phyloP scores from a whole-genome alignment of 306 rosid species.

The Begonia peltatifolia region DNA sequence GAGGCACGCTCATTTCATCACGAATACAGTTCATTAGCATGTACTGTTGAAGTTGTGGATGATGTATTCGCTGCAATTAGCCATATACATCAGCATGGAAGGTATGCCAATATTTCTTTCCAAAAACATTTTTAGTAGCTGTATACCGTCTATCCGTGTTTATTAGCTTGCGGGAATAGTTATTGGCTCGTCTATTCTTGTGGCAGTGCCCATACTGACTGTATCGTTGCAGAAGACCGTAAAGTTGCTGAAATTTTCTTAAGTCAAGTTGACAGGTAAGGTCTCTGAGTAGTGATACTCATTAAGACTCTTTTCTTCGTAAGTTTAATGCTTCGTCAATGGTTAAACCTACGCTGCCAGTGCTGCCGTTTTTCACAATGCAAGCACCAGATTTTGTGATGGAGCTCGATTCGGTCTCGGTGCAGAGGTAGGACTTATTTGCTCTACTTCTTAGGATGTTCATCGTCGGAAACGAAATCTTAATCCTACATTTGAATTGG shows the following conservation, averaged over 20 bases:
- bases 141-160: not conserved
- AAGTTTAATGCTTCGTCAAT: not conserved
- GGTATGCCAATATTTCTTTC: conserved; percentile 20
- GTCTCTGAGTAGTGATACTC: not conserved
- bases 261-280: conserved; percentile 57
- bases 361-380: conserved; percentile 80
- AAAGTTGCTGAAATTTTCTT: conserved; percentile 59
- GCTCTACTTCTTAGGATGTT: not conserved
- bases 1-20: conserved; percentile 45
- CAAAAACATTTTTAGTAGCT: not conserved
- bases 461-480: not conserved
- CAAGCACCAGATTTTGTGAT: conserved; percentile 61
- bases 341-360: conserved; percentile 17
- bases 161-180: not conserved
- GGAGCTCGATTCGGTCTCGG: conserved; percentile 78
- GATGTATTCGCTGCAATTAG: conserved; percentile 63
- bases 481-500: not conserved
- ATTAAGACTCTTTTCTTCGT: not conserved
- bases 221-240: conserved; percentile 57
- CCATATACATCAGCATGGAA: conserved; percentile 65
- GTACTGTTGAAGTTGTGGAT: conserved; percentile 74
- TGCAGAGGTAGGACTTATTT: conserved; percentile 42
- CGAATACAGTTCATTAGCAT: conserved; percentile 66
- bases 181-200: not conserved
- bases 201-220: conserved; percentile 73